A percentile compares a stretch with the other conserved stretches of the same genome.
These are phyloP conservation scores for Claviceps pazoutovae DNA, from an alignment of 2,329 filamentous ascomycete genomes.

Conservation along the genomic window DNA sequence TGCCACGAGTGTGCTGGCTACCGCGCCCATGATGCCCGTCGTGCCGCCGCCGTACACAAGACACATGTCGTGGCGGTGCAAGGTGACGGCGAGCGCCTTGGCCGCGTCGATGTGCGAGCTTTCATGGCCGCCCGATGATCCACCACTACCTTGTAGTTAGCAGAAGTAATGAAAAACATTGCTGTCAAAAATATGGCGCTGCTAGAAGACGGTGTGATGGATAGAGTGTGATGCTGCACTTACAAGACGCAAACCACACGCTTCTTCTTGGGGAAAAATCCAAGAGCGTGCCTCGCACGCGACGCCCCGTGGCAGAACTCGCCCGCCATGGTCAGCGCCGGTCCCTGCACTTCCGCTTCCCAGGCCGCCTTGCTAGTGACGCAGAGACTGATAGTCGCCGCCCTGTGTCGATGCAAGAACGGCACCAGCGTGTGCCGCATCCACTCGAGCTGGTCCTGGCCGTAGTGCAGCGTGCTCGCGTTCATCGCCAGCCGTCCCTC, in stretches of 20 bases:
- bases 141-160: background rate
- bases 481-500: background rate
- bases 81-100: conserved; percentile 53
- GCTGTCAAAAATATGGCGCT: background rate
- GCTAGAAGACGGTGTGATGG: background rate
- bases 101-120: conserved; percentile 66
- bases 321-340: background rate
- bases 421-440: background rate
- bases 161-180: background rate
- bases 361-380: background rate
- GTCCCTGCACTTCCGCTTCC: background rate
- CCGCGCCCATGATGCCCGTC: conserved; percentile 82
- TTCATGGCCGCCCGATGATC: conserved; percentile 42
- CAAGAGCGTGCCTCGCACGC: background rate
- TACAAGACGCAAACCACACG: conserved; percentile 1
- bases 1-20: conserved; percentile 71
- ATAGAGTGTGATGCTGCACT: background rate
- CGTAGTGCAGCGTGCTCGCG: conserved; percentile 1
- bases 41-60: conserved; percentile 92
- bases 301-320: background rate
- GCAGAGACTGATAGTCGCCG: background rate
- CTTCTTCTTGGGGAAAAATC: background rate
- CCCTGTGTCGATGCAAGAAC: background rate
- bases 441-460: conserved; percentile 2
- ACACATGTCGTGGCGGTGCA: conserved; percentile 61